Conservation (phyloP, 768 basidiomycete genomes). For the Russula virescens region DNA sequence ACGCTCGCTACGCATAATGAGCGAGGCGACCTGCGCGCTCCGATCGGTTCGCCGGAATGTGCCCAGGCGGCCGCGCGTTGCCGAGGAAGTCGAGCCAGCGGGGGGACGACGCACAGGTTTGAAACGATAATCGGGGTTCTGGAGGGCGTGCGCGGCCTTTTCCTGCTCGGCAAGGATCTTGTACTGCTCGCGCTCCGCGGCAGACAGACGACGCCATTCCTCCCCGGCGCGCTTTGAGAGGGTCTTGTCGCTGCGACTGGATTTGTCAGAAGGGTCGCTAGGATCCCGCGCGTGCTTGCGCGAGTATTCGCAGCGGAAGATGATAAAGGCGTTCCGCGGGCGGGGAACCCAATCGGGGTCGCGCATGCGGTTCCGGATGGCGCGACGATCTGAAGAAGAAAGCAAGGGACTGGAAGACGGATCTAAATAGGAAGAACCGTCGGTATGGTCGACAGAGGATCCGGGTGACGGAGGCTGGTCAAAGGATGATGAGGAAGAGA, state of each 20-base stretch:
- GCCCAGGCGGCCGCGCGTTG: background rate
- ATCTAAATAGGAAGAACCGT: background rate
- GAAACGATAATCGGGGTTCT: conserved; percentile 60
- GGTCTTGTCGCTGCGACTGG: conserved; percentile 38
- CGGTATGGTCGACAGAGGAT: conserved; percentile 13
- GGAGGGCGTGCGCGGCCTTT: conserved; percentile 49
- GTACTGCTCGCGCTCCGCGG: conserved; percentile 45
- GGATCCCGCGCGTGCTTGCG: conserved; percentile 39
- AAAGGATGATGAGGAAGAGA: conserved; percentile 1
- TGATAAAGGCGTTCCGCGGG: conserved; percentile 66
- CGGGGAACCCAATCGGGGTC: conserved; percentile 60
- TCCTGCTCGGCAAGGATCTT: conserved; percentile 49
- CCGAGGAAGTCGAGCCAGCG: background rate
- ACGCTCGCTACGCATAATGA: conserved; percentile 16
- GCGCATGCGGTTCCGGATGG: conserved; percentile 36
- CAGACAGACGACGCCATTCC: conserved; percentile 59
- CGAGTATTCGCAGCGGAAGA: conserved; percentile 65
- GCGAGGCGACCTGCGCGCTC: conserved; percentile 12
- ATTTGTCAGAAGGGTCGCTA: conserved; percentile 27
- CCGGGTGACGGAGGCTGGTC: conserved; percentile 7
- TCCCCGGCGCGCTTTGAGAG: conserved; percentile 75
- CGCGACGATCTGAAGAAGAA: conserved; percentile 38
- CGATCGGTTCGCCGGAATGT: conserved; percentile 15
- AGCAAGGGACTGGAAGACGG: conserved; percentile 13
- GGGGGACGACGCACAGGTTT: conserved; percentile 38